Percentiles rank a stretch among this genome's conserved stretches.
Conservation (phyloP, 2,329 filamentous ascomycete genomes). For the Magnaporthiopsis poae region DNA sequence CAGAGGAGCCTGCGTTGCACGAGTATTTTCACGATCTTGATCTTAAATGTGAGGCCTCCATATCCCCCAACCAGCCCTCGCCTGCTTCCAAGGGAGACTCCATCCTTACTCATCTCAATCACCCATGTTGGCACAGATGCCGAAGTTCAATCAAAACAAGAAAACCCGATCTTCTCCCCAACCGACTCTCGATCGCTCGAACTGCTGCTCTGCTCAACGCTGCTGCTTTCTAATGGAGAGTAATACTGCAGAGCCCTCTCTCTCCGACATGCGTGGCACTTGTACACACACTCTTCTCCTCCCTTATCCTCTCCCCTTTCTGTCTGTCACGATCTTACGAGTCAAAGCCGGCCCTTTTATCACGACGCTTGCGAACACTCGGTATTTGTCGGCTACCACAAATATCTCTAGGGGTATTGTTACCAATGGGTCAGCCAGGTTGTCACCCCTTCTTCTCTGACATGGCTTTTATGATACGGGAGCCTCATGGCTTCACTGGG, state of each 20-base stretch:
- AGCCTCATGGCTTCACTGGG: not conserved
- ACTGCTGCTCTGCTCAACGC: slow-evolving; percentile 33
- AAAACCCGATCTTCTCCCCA: slow-evolving; percentile 41
- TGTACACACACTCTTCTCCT: not conserved
- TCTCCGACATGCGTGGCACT: not conserved
- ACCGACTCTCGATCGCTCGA: slow-evolving; percentile 37
- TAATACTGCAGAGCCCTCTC: slow-evolving; percentile 2
- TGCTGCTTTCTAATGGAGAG: slow-evolving; percentile 26
- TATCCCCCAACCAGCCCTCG: not conserved
- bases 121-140: slow-evolving; percentile 19
- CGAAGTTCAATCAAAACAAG: slow-evolving; percentile 36
- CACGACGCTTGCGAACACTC: not conserved
- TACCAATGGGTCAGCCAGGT: not conserved
- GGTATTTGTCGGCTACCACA: not conserved
- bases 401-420: not conserved
- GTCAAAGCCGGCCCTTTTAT: not conserved
- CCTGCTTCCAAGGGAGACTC: not conserved
- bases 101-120: not conserved
- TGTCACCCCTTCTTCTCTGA: not conserved
- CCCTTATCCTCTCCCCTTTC: not conserved
- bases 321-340: not conserved
- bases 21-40: slow-evolving; percentile 47
- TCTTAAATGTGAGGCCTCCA: slow-evolving; percentile 43
- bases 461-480: not conserved
- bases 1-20: slow-evolving; percentile 32